These are phyloP conservation scores for Aegilops sharonensis DNA, from an alignment of 176 grass and related monocot genomes.

Conservation along the genomic window DNA sequence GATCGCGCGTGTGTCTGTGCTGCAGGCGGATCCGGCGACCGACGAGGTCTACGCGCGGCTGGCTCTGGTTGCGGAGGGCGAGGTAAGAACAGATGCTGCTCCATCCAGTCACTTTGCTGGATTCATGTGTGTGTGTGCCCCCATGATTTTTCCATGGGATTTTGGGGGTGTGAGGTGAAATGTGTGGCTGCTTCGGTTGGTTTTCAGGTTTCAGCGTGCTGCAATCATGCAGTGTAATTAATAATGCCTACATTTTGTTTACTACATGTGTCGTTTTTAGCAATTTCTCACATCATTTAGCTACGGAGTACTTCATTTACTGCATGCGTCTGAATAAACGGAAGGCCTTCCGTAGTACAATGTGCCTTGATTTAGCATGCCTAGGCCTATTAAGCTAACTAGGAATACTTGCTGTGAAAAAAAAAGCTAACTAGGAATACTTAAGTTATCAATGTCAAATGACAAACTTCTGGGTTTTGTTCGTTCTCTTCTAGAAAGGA, in stretches of 20 bases:
- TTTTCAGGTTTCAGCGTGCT: background rate
- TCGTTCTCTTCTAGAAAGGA: background rate
- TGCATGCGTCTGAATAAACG: background rate
- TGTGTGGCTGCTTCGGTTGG: background rate
- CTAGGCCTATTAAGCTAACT: background rate
- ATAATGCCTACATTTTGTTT: constrained; percentile 14
- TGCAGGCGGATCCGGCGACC: constrained; percentile 87
- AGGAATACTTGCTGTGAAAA: background rate
- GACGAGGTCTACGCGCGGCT: constrained; percentile 91
- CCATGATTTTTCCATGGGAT: background rate
- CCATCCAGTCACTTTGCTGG: background rate
- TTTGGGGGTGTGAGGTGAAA: background rate
- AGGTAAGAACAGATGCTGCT: constrained; percentile 45
- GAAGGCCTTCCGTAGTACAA: background rate
- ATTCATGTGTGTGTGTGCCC: background rate
- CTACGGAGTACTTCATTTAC: background rate
- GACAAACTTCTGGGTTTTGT: background rate
- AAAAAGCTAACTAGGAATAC: background rate
- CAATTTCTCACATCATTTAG: constrained; percentile 3
- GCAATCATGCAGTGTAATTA: background rate
- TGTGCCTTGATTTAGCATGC: constrained; percentile 16
- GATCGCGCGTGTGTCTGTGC: constrained; percentile 1
- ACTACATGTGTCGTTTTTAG: background rate
- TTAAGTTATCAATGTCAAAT: background rate
- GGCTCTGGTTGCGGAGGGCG: constrained; percentile 65